Percentiles rank a stretch among this genome's conserved stretches.
Conservation (phyloP, 495 filamentous ascomycete species). For the Parmelia sp. region DNA sequence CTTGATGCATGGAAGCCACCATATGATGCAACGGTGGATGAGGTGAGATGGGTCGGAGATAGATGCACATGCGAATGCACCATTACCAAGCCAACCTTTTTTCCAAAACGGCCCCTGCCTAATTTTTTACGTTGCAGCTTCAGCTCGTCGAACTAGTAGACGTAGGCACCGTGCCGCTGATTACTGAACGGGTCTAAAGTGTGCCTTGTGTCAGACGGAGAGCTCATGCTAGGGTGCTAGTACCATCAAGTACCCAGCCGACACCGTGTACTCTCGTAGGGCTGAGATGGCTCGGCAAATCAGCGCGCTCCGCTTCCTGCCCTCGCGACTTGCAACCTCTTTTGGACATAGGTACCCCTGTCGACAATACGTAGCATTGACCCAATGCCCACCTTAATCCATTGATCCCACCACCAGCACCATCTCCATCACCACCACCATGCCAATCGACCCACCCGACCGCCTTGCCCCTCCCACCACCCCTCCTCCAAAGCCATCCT, state of each 20-base stretch:
- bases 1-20: neutral
- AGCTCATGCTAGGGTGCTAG: neutral
- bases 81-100: neutral
- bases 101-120: neutral
- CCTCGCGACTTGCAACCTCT: slow-evolving; percentile 7
- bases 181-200: neutral
- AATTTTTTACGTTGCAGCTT: neutral
- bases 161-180: neutral
- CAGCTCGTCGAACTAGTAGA: neutral
- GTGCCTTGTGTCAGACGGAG: neutral
- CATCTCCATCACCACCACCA: neutral
- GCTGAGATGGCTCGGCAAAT: neutral
- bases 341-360: too few relatives aligned
- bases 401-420: neutral
- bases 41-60: neutral
- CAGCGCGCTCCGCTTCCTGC: too few relatives aligned
- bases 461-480: neutral
- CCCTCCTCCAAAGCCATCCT: slow-evolving; percentile 1
- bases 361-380: neutral
- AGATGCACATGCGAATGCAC: neutral
- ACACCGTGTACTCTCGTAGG: neutral
- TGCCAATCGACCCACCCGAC: neutral
- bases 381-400: neutral
- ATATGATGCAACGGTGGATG: neutral
- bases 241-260: too few relatives aligned